A percentile compares a stretch with the other conserved stretches of the same genome.
phyloP scores from a whole-genome alignment of 2,329 filamentous ascomycete genomes.

The Monosporascus sp. region DNA sequence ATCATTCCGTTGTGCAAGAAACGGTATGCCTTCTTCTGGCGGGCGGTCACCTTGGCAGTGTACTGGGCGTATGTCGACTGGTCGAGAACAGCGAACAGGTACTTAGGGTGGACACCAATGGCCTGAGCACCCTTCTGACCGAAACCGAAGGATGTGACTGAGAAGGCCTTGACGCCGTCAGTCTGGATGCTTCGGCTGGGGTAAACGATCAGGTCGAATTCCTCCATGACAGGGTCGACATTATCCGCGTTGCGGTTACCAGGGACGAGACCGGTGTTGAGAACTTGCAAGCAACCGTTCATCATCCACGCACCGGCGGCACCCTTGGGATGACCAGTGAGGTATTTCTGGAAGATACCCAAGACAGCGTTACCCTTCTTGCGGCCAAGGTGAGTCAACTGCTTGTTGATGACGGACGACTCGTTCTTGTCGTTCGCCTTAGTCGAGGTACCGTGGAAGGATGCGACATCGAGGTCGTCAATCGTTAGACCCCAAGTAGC shows the following conservation, averaged over 20 bases:
- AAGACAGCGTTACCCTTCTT: conserved; percentile 94
- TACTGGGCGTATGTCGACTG: conserved; percentile 77
- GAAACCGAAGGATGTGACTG: conserved; percentile 97
- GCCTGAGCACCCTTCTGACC: conserved; percentile 98
- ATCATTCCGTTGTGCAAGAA: conserved; percentile 98
- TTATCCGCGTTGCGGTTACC: conserved; percentile 99
- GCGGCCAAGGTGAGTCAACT: conserved; percentile 89
- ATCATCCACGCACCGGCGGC: conserved; percentile 99
- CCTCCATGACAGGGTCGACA: conserved; percentile 90
- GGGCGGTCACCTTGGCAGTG: conserved; percentile 79
- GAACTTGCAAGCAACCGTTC: conserved; percentile 93
- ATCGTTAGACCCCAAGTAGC: conserved; percentile 98
- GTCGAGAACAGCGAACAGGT: conserved; percentile 91
- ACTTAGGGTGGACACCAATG: conserved; percentile 90
- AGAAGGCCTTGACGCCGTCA: conserved; percentile 97
- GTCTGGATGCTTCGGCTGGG: conserved; percentile 94
- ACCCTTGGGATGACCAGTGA: conserved; percentile 98
- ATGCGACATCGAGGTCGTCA: conserved; percentile 90
- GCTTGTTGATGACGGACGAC: conserved; percentile 93
- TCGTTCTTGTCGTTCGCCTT: conserved; percentile 99
- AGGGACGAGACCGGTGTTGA: conserved; percentile 89
- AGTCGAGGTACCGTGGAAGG: conserved; percentile 98
- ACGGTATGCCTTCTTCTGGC: conserved; percentile 97
- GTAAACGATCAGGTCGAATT: conserved; percentile 97
- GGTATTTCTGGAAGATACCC: conserved; percentile 98